Evolutionary conservation across 2,329 filamentous ascomycete species (phyloP).

Genomic region (Aspergillus sp.): DNA sequence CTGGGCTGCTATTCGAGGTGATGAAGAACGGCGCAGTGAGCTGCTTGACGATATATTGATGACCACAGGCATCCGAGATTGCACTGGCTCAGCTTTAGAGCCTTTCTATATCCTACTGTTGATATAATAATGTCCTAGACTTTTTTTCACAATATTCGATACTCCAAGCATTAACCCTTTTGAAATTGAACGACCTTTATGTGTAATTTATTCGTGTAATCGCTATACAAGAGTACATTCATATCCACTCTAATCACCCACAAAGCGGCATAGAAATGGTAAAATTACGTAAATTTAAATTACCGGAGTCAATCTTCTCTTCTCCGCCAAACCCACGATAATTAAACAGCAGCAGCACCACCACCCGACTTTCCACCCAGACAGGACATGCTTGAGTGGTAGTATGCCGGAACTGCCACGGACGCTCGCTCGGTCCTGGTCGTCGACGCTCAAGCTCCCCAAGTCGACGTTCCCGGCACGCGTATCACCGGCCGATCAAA

Average conservation of each 20-base stretch:
- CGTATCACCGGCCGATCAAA: slow-evolving; percentile 38
- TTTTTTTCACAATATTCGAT: too few species aligned
- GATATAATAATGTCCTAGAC: neutral
- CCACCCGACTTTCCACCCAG: neutral
- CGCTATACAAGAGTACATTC: neutral
- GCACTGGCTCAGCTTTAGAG: neutral
- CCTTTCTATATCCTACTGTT: neutral
- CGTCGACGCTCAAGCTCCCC: slow-evolving; percentile 65
- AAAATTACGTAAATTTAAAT: neutral
- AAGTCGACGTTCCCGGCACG: slow-evolving; percentile 60
- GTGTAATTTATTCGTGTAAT: slow-evolving; percentile 1
- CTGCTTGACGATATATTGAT: slow-evolving; percentile 74
- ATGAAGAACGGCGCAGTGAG: slow-evolving; percentile 86
- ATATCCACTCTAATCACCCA: neutral
- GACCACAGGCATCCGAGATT: neutral
- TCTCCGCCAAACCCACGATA: neutral
- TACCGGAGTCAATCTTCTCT: neutral
- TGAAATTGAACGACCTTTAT: neutral
- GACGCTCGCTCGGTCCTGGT: slow-evolving; percentile 50
- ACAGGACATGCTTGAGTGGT: slow-evolving; percentile 22
- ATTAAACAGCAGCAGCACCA: neutral
- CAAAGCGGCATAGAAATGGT: neutral
- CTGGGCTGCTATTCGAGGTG: slow-evolving; percentile 90
- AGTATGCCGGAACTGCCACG: slow-evolving; percentile 33
- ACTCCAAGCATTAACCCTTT: neutral